These are phyloP conservation scores for Pseudogymnoascus sp. DNA, from an alignment of 2,329 filamentous ascomycete genomes.

Conservation along the genomic window DNA sequence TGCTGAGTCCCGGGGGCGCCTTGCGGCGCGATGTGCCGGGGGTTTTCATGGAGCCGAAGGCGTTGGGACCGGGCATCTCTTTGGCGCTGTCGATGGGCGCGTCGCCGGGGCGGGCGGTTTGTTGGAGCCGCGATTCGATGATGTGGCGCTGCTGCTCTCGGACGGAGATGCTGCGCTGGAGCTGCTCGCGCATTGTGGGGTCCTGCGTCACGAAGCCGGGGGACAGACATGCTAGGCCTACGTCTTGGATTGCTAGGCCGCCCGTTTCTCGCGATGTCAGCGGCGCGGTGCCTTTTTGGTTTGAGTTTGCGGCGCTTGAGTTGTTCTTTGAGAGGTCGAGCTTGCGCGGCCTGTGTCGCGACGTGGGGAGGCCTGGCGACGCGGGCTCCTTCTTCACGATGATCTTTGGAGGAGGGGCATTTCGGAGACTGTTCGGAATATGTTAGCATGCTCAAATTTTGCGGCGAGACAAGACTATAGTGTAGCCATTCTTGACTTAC, in stretches of 20 bases:
- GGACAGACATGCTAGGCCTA: conserved; percentile 88
- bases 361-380: conserved; percentile 70
- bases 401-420: conserved; percentile 67
- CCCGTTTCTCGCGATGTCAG: conserved; percentile 68
- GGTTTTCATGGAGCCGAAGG: conserved; percentile 51
- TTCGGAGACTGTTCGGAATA: conserved; percentile 38
- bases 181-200: conserved; percentile 90
- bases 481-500: conserved; percentile 39
- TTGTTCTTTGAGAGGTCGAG: conserved; percentile 68
- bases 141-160: conserved; percentile 90
- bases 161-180: conserved; percentile 89
- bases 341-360: conserved; percentile 67
- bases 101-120: conserved; percentile 74
- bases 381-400: conserved; percentile 95
- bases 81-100: conserved; percentile 49
- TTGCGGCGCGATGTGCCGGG: conserved; percentile 69
- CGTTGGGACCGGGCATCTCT: conserved; percentile 39
- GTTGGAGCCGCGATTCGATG: conserved; percentile 85
- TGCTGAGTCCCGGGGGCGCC: conserved; percentile 82
- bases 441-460: conserved; percentile 13
- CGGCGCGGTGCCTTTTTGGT: conserved; percentile 61
- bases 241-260: conserved; percentile 76
- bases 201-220: conserved; percentile 95
- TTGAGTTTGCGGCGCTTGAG: conserved; percentile 41
- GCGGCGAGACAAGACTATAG: conserved; percentile 8